Percentiles rank a stretch among this genome's conserved stretches.
Conservation (phyloP, 495 filamentous ascomycete species). For the Penicillium lividum region DNA sequence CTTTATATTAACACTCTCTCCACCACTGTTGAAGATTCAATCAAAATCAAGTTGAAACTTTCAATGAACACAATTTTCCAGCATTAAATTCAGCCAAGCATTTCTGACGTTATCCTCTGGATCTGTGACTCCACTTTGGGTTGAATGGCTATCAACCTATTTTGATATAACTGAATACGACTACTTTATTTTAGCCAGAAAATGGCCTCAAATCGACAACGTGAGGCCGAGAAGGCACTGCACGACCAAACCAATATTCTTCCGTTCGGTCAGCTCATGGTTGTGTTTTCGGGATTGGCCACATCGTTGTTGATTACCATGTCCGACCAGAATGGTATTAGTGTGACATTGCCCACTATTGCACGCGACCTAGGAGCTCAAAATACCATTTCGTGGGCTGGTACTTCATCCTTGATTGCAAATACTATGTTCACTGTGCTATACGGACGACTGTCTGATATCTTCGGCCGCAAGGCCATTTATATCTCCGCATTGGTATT, state of each 20-base stretch:
- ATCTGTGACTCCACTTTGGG: neutral
- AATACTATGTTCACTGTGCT: slow-evolving; percentile 70
- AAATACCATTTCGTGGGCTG: slow-evolving; percentile 71
- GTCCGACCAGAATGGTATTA: slow-evolving; percentile 65
- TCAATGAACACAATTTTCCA: neutral
- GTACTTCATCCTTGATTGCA: slow-evolving; percentile 73
- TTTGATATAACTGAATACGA: neutral
- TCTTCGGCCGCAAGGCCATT: slow-evolving; percentile 58
- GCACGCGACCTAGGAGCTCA: slow-evolving; percentile 55
- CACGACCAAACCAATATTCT: slow-evolving; percentile 60
- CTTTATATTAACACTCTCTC: slow-evolving; percentile 8
- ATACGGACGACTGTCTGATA: slow-evolving; percentile 59
- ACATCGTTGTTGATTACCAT: slow-evolving; percentile 57
- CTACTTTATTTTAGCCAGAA: neutral
- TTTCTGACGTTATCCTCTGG: neutral
- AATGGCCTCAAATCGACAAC: slow-evolving; percentile 39
- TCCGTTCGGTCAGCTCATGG: slow-evolving; percentile 53
- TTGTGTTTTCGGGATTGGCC: slow-evolving; percentile 57
- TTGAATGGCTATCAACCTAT: neutral
- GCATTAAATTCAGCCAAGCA: slow-evolving; percentile 1
- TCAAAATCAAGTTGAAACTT: neutral
- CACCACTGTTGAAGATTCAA: neutral
- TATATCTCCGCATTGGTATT: slow-evolving; percentile 48
- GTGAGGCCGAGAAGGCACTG: slow-evolving; percentile 44
- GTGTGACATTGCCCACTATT: slow-evolving; percentile 60